Conservation (phyloP, 345 rosid genomes). For the Xanthoceras sorbifolium region DNA sequence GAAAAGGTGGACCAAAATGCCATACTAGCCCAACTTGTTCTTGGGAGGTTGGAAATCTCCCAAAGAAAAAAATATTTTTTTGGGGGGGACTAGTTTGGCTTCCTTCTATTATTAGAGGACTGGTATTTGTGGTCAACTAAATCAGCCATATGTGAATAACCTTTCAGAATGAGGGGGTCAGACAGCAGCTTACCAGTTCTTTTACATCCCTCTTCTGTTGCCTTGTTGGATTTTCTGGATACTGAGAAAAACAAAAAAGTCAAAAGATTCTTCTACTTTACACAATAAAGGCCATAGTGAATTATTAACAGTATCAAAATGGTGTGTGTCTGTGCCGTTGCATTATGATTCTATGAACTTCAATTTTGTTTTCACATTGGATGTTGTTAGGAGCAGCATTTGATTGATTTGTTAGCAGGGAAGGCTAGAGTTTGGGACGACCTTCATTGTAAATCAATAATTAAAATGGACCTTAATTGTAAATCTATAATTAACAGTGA, state of each 20-base stretch:
- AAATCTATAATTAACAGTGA: background rate
- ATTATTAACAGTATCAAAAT: background rate
- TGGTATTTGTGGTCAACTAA: background rate
- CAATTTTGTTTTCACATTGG: background rate
- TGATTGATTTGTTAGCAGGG: background rate
- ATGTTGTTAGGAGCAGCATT: background rate
- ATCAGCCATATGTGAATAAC: background rate
- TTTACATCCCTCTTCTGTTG: conserved; percentile 91
- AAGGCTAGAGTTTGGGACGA: background rate
- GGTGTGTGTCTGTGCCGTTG: background rate
- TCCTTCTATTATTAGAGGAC: background rate
- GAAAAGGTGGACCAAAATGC: too few relatives aligned
- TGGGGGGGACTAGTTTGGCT: too few relatives aligned
- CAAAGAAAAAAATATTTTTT: too few relatives aligned
- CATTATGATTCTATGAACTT: background rate
- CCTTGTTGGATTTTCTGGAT: conserved; percentile 96
- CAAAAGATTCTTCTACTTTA: background rate
- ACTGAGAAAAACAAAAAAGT: conserved; percentile 45
- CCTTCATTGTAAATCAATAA: background rate
- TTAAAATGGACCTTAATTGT: background rate
- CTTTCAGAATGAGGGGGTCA: background rate
- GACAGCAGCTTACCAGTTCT: conserved; percentile 64
- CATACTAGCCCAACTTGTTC: too few relatives aligned
- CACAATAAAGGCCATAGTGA: conserved; percentile 11
- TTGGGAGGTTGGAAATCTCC: too few relatives aligned